phyloP scores from a whole-genome alignment of 2,329 filamentous ascomycete genomes.

The Colletotrichum sp. region DNA sequence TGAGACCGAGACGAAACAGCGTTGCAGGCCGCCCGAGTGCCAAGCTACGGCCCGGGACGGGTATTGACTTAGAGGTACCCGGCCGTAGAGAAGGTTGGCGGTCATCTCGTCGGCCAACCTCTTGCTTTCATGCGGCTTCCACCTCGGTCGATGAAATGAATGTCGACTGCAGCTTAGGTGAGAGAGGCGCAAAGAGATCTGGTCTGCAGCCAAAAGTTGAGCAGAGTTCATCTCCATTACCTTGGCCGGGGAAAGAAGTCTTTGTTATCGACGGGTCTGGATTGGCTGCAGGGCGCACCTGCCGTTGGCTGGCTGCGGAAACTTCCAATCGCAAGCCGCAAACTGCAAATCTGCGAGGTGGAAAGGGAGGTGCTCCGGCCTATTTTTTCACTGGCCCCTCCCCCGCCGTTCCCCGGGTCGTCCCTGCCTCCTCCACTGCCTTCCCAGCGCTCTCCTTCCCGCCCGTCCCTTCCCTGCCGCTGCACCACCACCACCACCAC shows the following conservation, averaged over 20 bases:
- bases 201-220: not conserved
- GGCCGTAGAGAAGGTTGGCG: not conserved
- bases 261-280: not conserved
- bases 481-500: not conserved
- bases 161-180: not conserved
- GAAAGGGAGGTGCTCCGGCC: not conserved
- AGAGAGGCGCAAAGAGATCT: not conserved
- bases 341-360: not conserved
- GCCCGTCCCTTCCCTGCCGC: not conserved
- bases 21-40: not conserved
- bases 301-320: not conserved
- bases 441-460: not conserved
- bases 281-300: not conserved
- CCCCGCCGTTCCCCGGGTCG: not conserved
- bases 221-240: not conserved
- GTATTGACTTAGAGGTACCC: not conserved
- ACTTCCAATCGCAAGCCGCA: not conserved
- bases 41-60: not conserved
- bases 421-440: not conserved
- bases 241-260: not conserved
- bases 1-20: constrained; percentile 12
- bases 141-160: not conserved
- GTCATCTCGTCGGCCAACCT: not conserved
- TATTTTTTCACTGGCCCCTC: not conserved
- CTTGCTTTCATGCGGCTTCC: not conserved